Evolutionary conservation across 2,329 filamentous ascomycete genomes (phyloP).

Genomic region (Fusarium compactum): DNA sequence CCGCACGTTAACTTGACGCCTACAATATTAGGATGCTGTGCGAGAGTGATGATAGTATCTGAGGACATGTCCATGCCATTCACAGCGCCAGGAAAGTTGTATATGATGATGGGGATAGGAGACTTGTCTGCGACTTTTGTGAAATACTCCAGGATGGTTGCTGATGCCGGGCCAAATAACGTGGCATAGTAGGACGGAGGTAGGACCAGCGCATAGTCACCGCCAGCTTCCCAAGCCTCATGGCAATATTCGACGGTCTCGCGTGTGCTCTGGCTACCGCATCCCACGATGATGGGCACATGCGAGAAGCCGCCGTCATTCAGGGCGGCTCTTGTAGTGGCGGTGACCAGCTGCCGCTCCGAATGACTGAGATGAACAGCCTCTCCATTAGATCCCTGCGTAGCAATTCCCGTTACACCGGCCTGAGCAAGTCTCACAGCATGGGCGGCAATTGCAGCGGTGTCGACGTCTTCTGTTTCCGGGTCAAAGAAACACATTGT

Average conservation of each 20-base stretch:
- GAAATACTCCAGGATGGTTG: constrained; percentile 74
- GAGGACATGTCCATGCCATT: constrained; percentile 73
- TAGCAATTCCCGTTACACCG: constrained; percentile 79
- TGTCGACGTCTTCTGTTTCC: constrained; percentile 74
- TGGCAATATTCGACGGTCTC: constrained; percentile 77
- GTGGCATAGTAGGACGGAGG: constrained; percentile 81
- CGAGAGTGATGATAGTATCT: constrained; percentile 69
- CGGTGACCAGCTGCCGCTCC: constrained; percentile 77
- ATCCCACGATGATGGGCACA: constrained; percentile 81
- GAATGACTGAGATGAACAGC: constrained; percentile 80
- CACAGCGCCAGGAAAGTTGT: constrained; percentile 76
- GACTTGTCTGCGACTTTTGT: constrained; percentile 71
- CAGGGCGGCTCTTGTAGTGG: constrained; percentile 76
- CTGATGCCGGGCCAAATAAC: constrained; percentile 66
- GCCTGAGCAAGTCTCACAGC: constrained; percentile 78
- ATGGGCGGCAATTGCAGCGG: constrained; percentile 68
- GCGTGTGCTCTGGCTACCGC: constrained; percentile 77
- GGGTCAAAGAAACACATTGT: constrained; percentile 79
- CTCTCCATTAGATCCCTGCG: constrained; percentile 86
- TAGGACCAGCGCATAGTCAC: constrained; percentile 80
- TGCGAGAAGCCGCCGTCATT: constrained; percentile 71
- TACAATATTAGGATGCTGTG: constrained; percentile 73
- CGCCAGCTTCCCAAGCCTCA: constrained; percentile 76
- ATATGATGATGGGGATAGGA: constrained; percentile 75
- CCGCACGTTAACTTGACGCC: constrained; percentile 78